Conservation (phyloP, 2,329 filamentous ascomycete species). For the Sclerotinia spermophila region DNA sequence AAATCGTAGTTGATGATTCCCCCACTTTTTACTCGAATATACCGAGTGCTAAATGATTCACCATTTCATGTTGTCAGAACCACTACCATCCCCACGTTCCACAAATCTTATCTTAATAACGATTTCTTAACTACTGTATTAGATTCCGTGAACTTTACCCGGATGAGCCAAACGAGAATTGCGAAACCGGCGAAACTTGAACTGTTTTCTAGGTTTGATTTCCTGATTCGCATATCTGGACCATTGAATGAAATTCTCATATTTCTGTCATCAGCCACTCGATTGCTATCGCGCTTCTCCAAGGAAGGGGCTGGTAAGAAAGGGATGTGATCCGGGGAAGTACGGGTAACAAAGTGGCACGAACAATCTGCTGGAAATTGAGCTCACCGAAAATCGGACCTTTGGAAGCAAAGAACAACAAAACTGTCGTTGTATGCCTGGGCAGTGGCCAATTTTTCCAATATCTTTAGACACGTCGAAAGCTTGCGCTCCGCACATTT, state of each 20-base stretch:
- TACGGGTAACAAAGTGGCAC: slow-evolving; percentile 2
- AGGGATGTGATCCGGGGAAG: neutral
- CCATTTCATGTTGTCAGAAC: slow-evolving; percentile 17
- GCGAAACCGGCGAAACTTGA: slow-evolving; percentile 6
- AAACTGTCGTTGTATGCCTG: neutral
- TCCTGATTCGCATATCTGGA: neutral
- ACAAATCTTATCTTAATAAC: slow-evolving; percentile 2
- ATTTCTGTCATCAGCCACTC: neutral
- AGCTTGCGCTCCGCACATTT: neutral
- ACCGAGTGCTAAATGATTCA: neutral
- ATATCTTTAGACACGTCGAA: neutral
- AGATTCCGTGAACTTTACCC: slow-evolving; percentile 8
- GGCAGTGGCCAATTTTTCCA: neutral
- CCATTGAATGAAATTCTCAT: neutral
- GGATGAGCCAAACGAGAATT: neutral
- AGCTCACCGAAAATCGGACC: neutral
- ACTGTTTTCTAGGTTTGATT: neutral
- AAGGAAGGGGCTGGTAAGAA: neutral
- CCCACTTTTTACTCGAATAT: neutral
- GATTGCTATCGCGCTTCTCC: slow-evolving; percentile 4
- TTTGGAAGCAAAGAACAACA: neutral
- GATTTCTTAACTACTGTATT: neutral
- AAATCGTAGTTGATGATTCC: neutral
- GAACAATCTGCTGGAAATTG: neutral
- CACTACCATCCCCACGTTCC: slow-evolving; percentile 12